Percentiles rank a stretch among this genome's conserved stretches.
Evolutionary conservation across 2,329 filamentous ascomycete species (phyloP).

Genomic region (Botryotinia narcissicola): DNA sequence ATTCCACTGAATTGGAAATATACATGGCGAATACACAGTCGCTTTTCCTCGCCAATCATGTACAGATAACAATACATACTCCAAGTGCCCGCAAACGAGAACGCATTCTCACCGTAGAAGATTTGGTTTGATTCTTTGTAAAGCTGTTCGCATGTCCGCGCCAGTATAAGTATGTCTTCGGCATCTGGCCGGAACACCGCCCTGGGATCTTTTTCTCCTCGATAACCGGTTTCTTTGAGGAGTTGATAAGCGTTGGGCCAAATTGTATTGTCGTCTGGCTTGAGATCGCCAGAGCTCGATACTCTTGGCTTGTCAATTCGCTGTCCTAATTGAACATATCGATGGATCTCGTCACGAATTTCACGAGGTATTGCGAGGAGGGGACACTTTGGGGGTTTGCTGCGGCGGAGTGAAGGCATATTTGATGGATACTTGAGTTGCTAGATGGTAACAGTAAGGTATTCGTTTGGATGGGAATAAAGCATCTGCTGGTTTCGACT

Average conservation of each 20-base stretch:
- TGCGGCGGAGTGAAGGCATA: background rate
- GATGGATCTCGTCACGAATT: background rate
- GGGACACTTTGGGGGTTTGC: background rate
- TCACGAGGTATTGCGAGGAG: conserved; percentile 1
- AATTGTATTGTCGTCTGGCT: background rate
- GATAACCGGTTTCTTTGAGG: background rate
- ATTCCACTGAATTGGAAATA: background rate
- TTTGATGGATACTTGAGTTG: background rate
- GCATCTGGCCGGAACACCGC: background rate
- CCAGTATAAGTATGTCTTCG: background rate
- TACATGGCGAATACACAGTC: background rate
- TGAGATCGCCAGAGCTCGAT: background rate
- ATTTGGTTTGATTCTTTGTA: conserved; percentile 4
- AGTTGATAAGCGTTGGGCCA: background rate
- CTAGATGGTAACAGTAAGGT: background rate
- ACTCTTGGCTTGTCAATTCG: background rate
- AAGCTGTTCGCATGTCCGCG: conserved; percentile 3
- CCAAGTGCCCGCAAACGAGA: background rate
- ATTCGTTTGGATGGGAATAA: background rate
- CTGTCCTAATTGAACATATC: background rate
- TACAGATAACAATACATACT: background rate
- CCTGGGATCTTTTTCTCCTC: background rate
- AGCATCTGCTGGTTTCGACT: background rate
- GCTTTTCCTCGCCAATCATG: background rate
- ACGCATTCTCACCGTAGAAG: background rate